Evolutionary conservation across 345 rosid species (phyloP).

Genomic region (Camelina sativa): DNA sequence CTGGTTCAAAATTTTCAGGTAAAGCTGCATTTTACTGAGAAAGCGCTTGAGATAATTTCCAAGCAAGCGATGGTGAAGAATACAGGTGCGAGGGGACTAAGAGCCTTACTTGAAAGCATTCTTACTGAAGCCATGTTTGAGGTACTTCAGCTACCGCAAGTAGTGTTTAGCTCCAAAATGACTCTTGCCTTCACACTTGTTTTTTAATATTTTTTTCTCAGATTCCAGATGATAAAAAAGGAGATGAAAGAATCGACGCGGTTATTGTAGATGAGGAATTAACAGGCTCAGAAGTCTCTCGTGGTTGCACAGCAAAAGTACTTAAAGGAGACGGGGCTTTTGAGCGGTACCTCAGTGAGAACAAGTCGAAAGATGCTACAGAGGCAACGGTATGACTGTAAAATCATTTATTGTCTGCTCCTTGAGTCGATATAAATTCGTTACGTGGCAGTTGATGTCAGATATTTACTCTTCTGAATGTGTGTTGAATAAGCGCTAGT

Average conservation of each 20-base stretch:
- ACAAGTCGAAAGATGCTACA: slow-evolving; percentile 45
- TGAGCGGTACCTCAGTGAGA: slow-evolving; percentile 58
- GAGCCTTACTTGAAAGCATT: slow-evolving; percentile 87
- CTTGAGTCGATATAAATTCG: slow-evolving; percentile 5
- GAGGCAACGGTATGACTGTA: slow-evolving; percentile 54
- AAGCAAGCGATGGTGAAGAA: slow-evolving; percentile 87
- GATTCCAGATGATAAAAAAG: slow-evolving; percentile 81
- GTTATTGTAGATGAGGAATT: slow-evolving; percentile 86
- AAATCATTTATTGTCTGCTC: background rate
- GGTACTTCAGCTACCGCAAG: slow-evolving; percentile 51
- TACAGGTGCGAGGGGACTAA: slow-evolving; percentile 94
- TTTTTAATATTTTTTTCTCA: slow-evolving; percentile 47
- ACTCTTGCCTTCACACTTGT: slow-evolving; percentile 8
- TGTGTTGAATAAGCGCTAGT: slow-evolving; percentile 1
- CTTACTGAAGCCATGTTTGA: slow-evolving; percentile 96
- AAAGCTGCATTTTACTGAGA: slow-evolving; percentile 80
- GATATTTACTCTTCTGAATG: background rate
- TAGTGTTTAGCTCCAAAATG: background rate
- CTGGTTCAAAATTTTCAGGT: slow-evolving; percentile 55
- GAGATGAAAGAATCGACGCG: slow-evolving; percentile 71
- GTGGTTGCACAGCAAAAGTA: slow-evolving; percentile 75
- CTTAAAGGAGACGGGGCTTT: slow-evolving; percentile 81
- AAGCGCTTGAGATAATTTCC: slow-evolving; percentile 77
- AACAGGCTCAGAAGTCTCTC: slow-evolving; percentile 57
- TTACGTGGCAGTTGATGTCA: background rate